Conservation (phyloP, 495 filamentous ascomycete species). For the Xanthoparmelia taractica region DNA sequence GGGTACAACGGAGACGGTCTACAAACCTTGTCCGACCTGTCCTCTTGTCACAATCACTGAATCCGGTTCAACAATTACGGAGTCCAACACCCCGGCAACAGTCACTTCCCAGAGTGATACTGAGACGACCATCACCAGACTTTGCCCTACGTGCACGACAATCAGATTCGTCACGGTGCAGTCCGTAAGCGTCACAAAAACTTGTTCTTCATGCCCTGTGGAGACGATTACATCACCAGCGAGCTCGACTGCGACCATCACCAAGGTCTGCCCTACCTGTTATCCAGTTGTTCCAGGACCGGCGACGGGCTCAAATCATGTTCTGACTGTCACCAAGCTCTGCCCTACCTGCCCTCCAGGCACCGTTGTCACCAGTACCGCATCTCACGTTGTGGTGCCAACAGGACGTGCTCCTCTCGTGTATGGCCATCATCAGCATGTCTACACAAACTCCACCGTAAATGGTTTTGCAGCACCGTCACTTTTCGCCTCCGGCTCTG, state of each 20-base stretch:
- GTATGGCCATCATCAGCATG: neutral
- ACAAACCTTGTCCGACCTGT: neutral
- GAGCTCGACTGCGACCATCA: neutral
- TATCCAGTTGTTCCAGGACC: neutral
- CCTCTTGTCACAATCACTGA: neutral
- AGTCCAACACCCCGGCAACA: neutral
- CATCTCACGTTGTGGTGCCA: neutral
- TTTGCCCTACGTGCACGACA: neutral
- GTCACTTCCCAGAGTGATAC: neutral
- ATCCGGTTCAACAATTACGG: neutral
- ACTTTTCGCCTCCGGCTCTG: neutral
- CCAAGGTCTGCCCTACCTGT: constrained; percentile 10
- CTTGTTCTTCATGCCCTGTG: neutral
- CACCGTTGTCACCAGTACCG: neutral
- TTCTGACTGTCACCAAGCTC: neutral
- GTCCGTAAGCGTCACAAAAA: neutral
- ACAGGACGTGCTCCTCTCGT: constrained; percentile 1
- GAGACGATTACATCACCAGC: neutral
- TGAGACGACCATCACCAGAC: constrained; percentile 1
- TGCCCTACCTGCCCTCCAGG: neutral
- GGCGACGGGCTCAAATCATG: neutral
- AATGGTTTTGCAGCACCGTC: constrained; percentile 1
- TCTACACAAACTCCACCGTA: neutral
- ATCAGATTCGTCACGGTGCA: neutral
- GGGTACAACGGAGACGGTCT: neutral